Percentiles rank a stretch among this genome's conserved stretches.
phyloP scores from a whole-genome alignment of 257 asterid genomes.

The Solanum medicagineum region DNA sequence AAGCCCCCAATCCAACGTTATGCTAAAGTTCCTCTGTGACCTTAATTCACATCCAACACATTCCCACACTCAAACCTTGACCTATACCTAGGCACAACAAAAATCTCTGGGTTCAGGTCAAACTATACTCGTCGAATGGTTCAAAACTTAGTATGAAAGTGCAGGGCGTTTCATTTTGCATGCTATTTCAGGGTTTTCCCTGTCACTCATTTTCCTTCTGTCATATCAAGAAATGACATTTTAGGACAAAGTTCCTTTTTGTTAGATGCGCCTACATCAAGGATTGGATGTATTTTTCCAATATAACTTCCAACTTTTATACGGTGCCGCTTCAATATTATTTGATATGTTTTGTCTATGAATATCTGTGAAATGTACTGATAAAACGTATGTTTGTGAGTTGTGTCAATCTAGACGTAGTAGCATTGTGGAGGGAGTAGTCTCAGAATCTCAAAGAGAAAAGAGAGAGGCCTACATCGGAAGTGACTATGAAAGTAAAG shows the following conservation, averaged over 20 bases:
- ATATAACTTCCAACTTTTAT: not conserved
- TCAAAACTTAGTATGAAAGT: not conserved
- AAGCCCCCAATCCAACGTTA: not conserved
- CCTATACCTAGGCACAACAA: not conserved
- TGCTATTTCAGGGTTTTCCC: not conserved
- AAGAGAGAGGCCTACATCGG: slow-evolving; percentile 23
- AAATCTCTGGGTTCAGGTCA: not conserved
- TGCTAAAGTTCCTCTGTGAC: not conserved
- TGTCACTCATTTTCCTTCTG: not conserved
- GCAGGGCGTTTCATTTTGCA: not conserved
- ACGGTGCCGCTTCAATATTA: not conserved
- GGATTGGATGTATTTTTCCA: not conserved
- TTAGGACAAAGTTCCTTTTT: not conserved
- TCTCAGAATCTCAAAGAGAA: slow-evolving; percentile 58
- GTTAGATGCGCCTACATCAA: not conserved
- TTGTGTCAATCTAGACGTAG: slow-evolving; percentile 37
- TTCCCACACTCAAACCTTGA: not conserved
- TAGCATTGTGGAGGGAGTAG: slow-evolving; percentile 63
- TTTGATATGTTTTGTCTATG: not conserved
- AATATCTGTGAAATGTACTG: not conserved
- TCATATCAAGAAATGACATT: not conserved
- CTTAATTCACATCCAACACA: not conserved
- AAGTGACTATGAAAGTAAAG: slow-evolving; percentile 55
- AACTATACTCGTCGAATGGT: not conserved
- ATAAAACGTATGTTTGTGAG: not conserved